Evolutionary conservation across 2,329 filamentous ascomycete species (phyloP).

Genomic region (Colletotrichum liaoningense): DNA sequence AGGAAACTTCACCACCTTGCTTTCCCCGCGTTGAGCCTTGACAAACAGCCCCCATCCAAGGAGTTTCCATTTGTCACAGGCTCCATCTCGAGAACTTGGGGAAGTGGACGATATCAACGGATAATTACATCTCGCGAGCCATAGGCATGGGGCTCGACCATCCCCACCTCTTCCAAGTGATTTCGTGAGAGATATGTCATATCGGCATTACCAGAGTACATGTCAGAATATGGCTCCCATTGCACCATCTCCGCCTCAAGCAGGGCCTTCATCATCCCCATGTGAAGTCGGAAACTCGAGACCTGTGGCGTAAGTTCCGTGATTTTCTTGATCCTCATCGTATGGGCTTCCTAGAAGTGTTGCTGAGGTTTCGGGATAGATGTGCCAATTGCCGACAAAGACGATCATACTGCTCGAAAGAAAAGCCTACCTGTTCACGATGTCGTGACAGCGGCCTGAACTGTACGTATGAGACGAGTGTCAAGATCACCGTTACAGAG

Average conservation of each 20-base stretch:
- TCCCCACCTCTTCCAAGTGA: slow-evolving; percentile 8
- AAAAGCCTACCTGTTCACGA: slow-evolving; percentile 48
- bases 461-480: slow-evolving; percentile 48
- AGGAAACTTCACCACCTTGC: background rate
- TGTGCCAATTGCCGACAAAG: slow-evolving; percentile 49
- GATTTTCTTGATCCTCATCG: background rate
- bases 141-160: slow-evolving; percentile 14
- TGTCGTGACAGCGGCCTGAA: slow-evolving; percentile 44
- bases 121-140: slow-evolving; percentile 1
- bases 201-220: background rate
- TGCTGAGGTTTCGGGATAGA: slow-evolving; percentile 36
- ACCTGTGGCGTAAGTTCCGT: slow-evolving; percentile 42
- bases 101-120: background rate
- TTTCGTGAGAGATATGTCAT: slow-evolving; percentile 3
- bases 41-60: background rate
- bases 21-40: slow-evolving; percentile 19
- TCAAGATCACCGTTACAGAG: slow-evolving; percentile 49
- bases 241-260: slow-evolving; percentile 17
- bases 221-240: slow-evolving; percentile 9
- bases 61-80: slow-evolving; percentile 26
- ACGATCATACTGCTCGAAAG: slow-evolving; percentile 50
- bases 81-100: slow-evolving; percentile 17
- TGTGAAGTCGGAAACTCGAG: slow-evolving; percentile 31
- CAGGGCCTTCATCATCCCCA: background rate
- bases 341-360: background rate